Conservation (phyloP, 1,284 basidiomycete species). For the Erythrobasidium hasegawianum region DNA sequence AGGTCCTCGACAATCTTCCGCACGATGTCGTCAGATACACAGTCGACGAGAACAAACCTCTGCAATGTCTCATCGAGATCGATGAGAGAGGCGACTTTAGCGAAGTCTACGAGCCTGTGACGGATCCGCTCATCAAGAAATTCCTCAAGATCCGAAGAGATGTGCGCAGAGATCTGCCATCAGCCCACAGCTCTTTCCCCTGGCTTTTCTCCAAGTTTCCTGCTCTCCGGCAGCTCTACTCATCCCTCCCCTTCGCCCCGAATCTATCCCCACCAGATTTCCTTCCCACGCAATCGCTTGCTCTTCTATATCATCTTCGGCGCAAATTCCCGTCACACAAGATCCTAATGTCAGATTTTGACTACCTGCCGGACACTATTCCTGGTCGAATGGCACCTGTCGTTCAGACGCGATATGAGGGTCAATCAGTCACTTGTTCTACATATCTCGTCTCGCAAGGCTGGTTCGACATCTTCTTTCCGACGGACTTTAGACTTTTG, state of each 20-base stretch:
- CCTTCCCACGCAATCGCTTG: constrained; percentile 86
- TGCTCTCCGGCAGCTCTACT: constrained; percentile 61
- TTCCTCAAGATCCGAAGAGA: constrained; percentile 52
- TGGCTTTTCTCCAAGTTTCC: constrained; percentile 57
- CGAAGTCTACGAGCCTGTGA: constrained; percentile 76
- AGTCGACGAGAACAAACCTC: constrained; percentile 64
- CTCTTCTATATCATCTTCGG: constrained; percentile 76
- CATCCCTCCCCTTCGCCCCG: constrained; percentile 75
- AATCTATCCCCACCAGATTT: constrained; percentile 89
- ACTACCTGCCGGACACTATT: constrained; percentile 74
- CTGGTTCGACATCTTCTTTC: constrained; percentile 99
- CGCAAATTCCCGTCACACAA: constrained; percentile 84
- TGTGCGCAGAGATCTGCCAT: constrained; percentile 13
- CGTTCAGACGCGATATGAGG: constrained; percentile 86
- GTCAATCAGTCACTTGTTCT: constrained; percentile 68
- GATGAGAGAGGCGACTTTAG: constrained; percentile 80
- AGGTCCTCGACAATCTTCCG: constrained; percentile 96
- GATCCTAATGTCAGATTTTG: constrained; percentile 89
- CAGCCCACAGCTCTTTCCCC: constrained; percentile 58
- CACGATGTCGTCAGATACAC: constrained; percentile 94
- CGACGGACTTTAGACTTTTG: constrained; percentile 81
- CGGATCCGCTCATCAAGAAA: constrained; percentile 74
- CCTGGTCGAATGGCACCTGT: constrained; percentile 84
- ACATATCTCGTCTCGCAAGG: constrained; percentile 92
- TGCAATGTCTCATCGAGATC: constrained; percentile 78